Evolutionary conservation across 2,329 filamentous ascomycete genomes (phyloP), one percentile per base, ranked within the genome.

Genomic region (Pseudogymnoascus verrucosus): DNA sequence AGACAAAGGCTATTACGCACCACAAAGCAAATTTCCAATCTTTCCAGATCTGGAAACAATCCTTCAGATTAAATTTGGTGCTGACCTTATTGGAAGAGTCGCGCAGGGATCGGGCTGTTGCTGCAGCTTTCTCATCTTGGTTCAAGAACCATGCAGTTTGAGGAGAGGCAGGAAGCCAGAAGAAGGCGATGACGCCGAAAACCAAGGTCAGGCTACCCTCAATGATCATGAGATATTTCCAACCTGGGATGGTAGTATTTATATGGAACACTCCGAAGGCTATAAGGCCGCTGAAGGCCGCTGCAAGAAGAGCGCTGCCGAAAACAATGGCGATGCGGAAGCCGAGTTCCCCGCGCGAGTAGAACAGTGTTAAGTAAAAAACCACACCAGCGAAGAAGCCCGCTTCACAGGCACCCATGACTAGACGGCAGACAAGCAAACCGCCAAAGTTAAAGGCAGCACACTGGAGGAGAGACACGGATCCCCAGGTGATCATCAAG

Each of bases 371-470:
- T 6, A 81, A 70, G 66, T 81, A 85, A 70, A 82, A 84, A 2
- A 84, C 80, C 12, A 80, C 78, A 0, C 80, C 76, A 4, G 81
- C 78, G 64, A 82, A 83, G 72, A 84, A 84, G 0, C 80, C 82
- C 0, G 81, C 82, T 71, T 85, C 83, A 77, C 59, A 61, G 51
- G 66, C 57, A 77, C 14, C 75, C 37, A 77, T 70, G 11, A 76
- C 65, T 59, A 77, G 73, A 28, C 75, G 69, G 51, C 69, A 69
- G 7, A 68, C 72, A 14, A 75, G 68, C 11, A 76, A 69, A 12
- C 73, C 73, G 5, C 71, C 70, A 39, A 73, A 73, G 23, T 67
- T 75, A 34, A 73, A 71, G 4, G 74, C 72, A 1, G 74, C 70
- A 21, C 72, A 72, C 64, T 76, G 74, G 0, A 74, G 69, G 5